These are phyloP conservation scores for Cylindrotheca closterium DNA, from an alignment of 108 stramenopile species.

Conservation along the genomic window DNA sequence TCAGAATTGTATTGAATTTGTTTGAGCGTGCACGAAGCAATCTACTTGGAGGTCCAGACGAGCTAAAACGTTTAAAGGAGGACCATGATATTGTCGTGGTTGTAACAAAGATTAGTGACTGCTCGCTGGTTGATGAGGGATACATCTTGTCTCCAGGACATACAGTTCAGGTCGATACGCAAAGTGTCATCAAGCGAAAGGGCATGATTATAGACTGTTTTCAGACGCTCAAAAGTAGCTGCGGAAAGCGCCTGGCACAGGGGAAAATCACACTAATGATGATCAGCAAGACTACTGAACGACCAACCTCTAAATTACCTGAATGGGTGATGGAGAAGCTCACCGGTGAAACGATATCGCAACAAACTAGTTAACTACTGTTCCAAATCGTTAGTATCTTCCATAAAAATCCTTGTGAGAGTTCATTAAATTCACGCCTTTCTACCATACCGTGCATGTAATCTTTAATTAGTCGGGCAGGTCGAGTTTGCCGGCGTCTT, in stretches of 20 bases:
- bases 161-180: conserved; percentile 40
- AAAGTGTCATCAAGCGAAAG: conserved; percentile 34
- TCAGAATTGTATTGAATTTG: conserved; percentile 59
- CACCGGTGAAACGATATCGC: too few species aligned
- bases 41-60: conserved; percentile 64
- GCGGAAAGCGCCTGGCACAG: conserved; percentile 41
- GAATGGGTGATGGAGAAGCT: conserved; percentile 43
- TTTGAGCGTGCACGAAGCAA: conserved; percentile 68
- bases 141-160: conserved; percentile 16
- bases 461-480: too few species aligned
- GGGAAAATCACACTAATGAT: conserved; percentile 52
- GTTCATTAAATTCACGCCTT: too few species aligned
- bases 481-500: too few species aligned
- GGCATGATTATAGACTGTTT: conserved; percentile 65
- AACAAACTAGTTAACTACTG: too few species aligned
- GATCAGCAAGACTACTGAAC: conserved; percentile 39
- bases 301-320: conserved; percentile 57
- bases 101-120: conserved; percentile 54
- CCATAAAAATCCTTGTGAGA: too few species aligned
- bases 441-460: too few species aligned
- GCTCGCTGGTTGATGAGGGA: conserved; percentile 20
- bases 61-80: conserved; percentile 45
- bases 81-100: conserved; percentile 55
- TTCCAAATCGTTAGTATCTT: too few species aligned
- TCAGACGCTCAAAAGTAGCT: conserved; percentile 34